Percentiles rank a stretch among this genome's conserved stretches.
Evolutionary conservation across 2,329 filamentous ascomycete species (phyloP).

Genomic region (Fusarium temperatum): DNA sequence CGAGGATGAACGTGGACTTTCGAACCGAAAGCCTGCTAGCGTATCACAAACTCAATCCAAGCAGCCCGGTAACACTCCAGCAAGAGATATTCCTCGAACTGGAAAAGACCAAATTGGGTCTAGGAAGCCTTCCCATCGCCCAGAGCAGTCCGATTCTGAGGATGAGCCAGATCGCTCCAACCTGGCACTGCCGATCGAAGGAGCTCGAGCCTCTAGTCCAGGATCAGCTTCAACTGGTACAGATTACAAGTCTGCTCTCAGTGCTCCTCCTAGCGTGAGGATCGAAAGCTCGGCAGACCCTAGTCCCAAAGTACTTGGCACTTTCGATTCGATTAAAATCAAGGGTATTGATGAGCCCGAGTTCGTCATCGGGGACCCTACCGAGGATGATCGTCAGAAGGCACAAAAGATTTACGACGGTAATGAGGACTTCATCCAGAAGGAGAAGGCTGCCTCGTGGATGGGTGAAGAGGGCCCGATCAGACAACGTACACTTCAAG

Average conservation of each 20-base stretch:
- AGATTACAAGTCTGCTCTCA: constrained; percentile 54
- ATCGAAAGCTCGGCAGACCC: constrained; percentile 53
- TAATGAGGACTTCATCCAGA: constrained; percentile 80
- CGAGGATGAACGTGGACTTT: constrained; percentile 49
- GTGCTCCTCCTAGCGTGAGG: constrained; percentile 55
- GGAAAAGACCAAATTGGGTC: constrained; percentile 41
- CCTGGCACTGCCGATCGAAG: constrained; percentile 56
- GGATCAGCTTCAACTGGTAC: constrained; percentile 51
- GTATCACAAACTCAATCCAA: constrained; percentile 20
- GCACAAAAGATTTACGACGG: constrained; percentile 87
- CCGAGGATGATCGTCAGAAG: constrained; percentile 77
- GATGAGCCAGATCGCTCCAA: constrained; percentile 47
- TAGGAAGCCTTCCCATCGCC: constrained; percentile 37
- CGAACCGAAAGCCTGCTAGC: constrained; percentile 15
- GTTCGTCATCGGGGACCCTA: constrained; percentile 65
- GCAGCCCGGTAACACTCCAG: constrained; percentile 1
- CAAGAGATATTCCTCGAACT: constrained; percentile 16
- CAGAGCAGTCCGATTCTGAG: constrained; percentile 46
- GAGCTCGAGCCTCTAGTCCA: constrained; percentile 47
- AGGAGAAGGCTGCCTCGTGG: constrained; percentile 84
- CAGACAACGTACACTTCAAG: constrained; percentile 67
- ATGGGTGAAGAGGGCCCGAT: constrained; percentile 79
- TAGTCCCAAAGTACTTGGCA: constrained; percentile 48
- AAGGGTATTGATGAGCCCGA: constrained; percentile 66
- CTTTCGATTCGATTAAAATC: constrained; percentile 46